phyloP scores from a whole-genome alignment of 2,329 filamentous ascomycete species.

The Geosmithia morbida region DNA sequence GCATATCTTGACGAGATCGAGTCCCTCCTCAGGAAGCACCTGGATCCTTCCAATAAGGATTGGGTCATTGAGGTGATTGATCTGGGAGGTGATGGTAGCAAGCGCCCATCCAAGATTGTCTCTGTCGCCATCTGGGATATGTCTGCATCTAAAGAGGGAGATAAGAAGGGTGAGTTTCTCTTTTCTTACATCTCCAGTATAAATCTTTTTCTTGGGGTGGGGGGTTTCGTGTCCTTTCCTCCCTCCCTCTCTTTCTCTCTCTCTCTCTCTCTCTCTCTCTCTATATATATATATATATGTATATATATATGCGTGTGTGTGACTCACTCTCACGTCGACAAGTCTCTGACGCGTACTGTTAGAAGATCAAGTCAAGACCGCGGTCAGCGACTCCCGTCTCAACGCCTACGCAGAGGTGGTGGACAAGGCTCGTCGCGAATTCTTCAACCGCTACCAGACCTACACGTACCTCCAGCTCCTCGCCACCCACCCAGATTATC shows the following conservation, averaged over 20 bases:
- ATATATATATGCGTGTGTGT: too few relatives aligned
- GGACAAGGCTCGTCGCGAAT: slow-evolving; percentile 1
- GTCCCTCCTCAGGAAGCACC: slow-evolving; percentile 5
- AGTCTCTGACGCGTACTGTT: too few relatives aligned
- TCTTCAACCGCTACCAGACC: slow-evolving; percentile 4
- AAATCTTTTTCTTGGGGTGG: too few relatives aligned
- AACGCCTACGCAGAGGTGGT: slow-evolving; percentile 2
- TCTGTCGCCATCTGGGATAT: slow-evolving; percentile 8
- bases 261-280: too few relatives aligned
- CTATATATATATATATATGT: too few relatives aligned
- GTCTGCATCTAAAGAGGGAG: slow-evolving; percentile 2
- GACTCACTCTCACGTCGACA: too few relatives aligned
- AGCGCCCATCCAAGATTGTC: slow-evolving; percentile 3
- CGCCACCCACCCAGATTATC: slow-evolving; percentile 6
- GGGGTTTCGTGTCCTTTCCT: too few relatives aligned
- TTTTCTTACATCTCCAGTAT: too few relatives aligned
- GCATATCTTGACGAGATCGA: slow-evolving; percentile 5
- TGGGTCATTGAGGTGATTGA: slow-evolving; percentile 6
- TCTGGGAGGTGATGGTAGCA: slow-evolving; percentile 3
- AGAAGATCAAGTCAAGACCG: slow-evolving; percentile 1
- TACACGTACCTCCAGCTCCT: slow-evolving; percentile 6
- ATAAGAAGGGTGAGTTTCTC: slow-evolving; percentile 3
- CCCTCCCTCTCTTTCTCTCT: neutral
- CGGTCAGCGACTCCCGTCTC: slow-evolving; percentile 2
- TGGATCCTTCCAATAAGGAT: slow-evolving; percentile 6